Evolutionary conservation across 495 filamentous ascomycete species (phyloP), one percentile per base, ranked within the genome.

Genomic region (Ascobolus immersus): DNA sequence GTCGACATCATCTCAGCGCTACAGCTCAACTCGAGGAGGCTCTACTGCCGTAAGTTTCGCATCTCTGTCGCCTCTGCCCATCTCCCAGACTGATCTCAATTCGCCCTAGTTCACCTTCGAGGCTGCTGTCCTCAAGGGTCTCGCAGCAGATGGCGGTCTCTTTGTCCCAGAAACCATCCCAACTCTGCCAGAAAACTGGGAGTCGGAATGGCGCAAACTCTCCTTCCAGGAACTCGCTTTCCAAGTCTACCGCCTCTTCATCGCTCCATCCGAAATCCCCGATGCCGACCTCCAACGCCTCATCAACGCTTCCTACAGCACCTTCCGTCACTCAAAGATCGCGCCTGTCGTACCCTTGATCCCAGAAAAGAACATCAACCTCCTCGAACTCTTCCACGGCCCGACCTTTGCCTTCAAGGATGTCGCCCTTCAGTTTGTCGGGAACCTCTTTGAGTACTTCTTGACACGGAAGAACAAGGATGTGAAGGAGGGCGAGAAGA

Each of bases 331-430:
- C 24, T 50, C 62, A 8, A 65, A 84, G 10, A 62, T 73, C 25
- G 74, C 76, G 2, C 84, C 86, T 0, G 17, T 49, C 10, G 25
- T 27, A 4, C 25, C 25, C 25, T 47, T 77, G 9, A 54, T 73
- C 34, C 46, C 56, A 13, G 55, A 73, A 36, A 63, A 67, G 41
- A 69, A 78, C 48, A 50, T 93, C 6, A 62, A 90, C 49, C 54
- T 94, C 8, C 69, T 94, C 8, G 86, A 96, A 54, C 70, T 96
- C 8, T 96, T 93, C 64, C 84, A 94, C 50, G 86, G 86, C n/a
- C 82, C 80, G 2, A 93, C 68, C n/a, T 91, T 72, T 44, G 67
- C 84, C 5, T 93, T 92, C 62, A 93, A 93, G 54, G 82, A 89
- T 48, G 74, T 74, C 11, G 82, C 84, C 4, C 53, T 93, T 17